phyloP scores from a whole-genome alignment of 306 rosid species.

The Geum urbanum region DNA sequence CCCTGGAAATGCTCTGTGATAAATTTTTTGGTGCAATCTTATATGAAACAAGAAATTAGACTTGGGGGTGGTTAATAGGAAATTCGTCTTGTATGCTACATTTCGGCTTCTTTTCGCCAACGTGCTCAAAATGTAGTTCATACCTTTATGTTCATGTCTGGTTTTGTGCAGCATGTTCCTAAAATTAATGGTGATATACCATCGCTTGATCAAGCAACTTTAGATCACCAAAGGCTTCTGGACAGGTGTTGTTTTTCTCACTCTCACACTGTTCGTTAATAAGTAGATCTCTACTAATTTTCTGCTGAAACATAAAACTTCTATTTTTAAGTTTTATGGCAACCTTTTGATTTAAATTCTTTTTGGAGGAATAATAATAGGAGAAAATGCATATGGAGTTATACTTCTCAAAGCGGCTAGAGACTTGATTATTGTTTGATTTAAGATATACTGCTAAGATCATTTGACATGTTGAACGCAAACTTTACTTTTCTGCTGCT shows the following conservation, averaged over 20 bases:
- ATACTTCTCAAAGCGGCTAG: neutral
- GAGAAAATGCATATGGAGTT: neutral
- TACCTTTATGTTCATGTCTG: constrained; percentile 14
- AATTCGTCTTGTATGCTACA: neutral
- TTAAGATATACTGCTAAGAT: no score
- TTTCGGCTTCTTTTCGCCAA: neutral
- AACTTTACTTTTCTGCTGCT: neutral
- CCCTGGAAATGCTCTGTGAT: neutral
- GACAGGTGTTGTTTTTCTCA: constrained; percentile 41
- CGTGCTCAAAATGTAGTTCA: constrained; percentile 6
- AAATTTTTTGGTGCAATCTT: neutral
- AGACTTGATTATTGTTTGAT: neutral
- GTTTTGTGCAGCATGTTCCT: constrained; percentile 56
- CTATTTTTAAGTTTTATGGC: neutral
- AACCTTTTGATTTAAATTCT: neutral
- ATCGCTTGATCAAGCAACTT: constrained; percentile 53
- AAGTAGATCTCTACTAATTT: neutral
- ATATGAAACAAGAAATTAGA: neutral
- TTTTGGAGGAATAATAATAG: neutral
- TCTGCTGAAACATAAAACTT: neutral
- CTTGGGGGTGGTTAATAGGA: neutral
- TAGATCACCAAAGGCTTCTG: constrained; percentile 62
- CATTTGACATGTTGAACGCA: neutral
- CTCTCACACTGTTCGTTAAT: neutral
- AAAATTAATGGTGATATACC: constrained; percentile 62